Evolutionary conservation across 2,329 filamentous ascomycete species (phyloP).

Genomic region (Fusarium secorum): DNA sequence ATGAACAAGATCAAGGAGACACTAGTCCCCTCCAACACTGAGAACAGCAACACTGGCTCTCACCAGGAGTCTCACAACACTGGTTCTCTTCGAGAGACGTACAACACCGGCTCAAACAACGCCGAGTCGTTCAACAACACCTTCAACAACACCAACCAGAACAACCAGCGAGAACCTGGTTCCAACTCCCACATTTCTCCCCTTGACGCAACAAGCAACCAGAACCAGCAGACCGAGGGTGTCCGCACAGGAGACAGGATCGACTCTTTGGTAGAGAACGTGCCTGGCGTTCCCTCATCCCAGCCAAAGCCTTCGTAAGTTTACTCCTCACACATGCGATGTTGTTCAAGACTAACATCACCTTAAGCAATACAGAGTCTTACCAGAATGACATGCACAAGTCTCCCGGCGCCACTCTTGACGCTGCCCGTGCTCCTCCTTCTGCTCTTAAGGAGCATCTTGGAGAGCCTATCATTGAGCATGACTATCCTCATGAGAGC

Average conservation of each 20-base stretch:
- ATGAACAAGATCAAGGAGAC: slow-evolving; percentile 37
- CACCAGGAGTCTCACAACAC: neutral
- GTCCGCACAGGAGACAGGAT: slow-evolving; percentile 23
- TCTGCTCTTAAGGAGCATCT: slow-evolving; percentile 38
- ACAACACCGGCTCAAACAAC: neutral
- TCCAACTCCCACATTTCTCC: neutral
- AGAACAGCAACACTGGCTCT: neutral
- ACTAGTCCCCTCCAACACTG: slow-evolving; percentile 1
- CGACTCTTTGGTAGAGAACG: slow-evolving; percentile 19
- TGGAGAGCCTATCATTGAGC: slow-evolving; percentile 43
- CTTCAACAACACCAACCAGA: slow-evolving; percentile 4
- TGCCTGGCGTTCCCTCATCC: slow-evolving; percentile 7
- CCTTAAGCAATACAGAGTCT: neutral
- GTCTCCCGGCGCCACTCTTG: neutral
- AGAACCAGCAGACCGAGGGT: slow-evolving; percentile 4
- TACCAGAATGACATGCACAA: neutral
- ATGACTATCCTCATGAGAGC: slow-evolving; percentile 45
- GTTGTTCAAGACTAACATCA: fast-evolving
- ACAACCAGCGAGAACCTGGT: slow-evolving; percentile 1
- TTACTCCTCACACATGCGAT: fast-evolving
- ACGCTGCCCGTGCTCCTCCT: slow-evolving; percentile 41
- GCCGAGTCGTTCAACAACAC: neutral
- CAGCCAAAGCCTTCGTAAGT: slow-evolving; percentile 10
- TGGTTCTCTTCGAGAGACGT: neutral
- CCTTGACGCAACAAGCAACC: neutral